Percentiles rank a stretch among this genome's conserved stretches.
Conservation (phyloP, 2,329 filamentous ascomycete genomes). For the Pseudogymnoascus sp. region DNA sequence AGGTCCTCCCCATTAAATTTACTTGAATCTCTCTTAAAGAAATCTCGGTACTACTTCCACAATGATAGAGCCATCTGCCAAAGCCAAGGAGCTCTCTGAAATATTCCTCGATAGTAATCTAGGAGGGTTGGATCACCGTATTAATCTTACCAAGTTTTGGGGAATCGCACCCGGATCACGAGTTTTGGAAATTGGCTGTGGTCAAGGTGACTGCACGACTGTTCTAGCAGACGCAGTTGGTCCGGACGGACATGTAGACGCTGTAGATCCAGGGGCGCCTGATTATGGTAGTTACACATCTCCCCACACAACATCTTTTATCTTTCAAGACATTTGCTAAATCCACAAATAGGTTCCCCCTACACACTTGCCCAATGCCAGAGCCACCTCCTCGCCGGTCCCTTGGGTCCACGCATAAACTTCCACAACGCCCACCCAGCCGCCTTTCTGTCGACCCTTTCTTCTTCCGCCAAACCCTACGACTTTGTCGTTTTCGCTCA, state of each 20-base stretch:
- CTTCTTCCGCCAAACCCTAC: slow-evolving; percentile 24
- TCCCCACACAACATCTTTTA: neutral
- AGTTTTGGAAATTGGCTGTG: slow-evolving; percentile 50
- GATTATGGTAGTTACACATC: slow-evolving; percentile 34
- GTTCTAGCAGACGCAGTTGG: slow-evolving; percentile 42
- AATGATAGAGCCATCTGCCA: slow-evolving; percentile 1
- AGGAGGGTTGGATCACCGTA: slow-evolving; percentile 26
- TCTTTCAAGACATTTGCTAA: neutral
- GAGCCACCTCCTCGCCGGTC: slow-evolving; percentile 31
- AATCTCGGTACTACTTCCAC: neutral
- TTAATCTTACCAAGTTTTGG: slow-evolving; percentile 31
- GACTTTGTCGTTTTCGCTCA: slow-evolving; percentile 42
- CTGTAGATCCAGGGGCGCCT: slow-evolving; percentile 42
- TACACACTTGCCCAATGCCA: slow-evolving; percentile 43
- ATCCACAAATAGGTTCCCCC: slow-evolving; percentile 30
- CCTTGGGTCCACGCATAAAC: slow-evolving; percentile 34
- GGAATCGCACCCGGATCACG: slow-evolving; percentile 31
- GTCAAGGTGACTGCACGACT: slow-evolving; percentile 48
- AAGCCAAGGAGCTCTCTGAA: neutral
- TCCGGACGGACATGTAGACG: slow-evolving; percentile 36
- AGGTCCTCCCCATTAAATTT: neutral
- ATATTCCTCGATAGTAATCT: slow-evolving; percentile 5
- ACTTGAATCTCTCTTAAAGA: neutral
- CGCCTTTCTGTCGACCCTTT: slow-evolving; percentile 27
- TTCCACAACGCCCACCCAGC: slow-evolving; percentile 34